Percentiles rank a stretch among this genome's conserved stretches.
These are phyloP conservation scores for Stephanodiscus minutulus DNA, from an alignment of 108 stramenopile species.

Conservation along the genomic window DNA sequence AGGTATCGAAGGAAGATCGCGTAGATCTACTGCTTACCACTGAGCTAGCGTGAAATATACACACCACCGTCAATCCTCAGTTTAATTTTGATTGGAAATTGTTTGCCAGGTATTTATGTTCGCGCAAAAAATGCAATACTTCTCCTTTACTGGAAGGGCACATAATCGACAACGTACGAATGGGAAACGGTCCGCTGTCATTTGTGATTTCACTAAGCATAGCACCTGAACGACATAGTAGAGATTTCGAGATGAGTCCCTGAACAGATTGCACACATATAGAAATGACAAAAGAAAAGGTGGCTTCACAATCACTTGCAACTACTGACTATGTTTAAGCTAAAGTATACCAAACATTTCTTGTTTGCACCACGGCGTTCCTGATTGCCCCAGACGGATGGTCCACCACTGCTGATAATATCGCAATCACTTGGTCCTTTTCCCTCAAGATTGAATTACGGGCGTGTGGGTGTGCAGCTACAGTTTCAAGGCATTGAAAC, in stretches of 20 bases:
- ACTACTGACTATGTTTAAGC: conserved; percentile 3
- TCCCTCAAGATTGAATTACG: conserved; percentile 36
- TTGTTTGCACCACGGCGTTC: conserved; percentile 44
- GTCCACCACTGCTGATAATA: conserved; percentile 30
- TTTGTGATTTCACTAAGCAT: not conserved
- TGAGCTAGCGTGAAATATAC: not conserved
- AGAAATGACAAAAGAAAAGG: not conserved
- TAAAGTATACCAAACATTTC: conserved; percentile 44
- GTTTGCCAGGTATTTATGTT: no score
- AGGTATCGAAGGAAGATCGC: not conserved
- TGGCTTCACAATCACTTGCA: not conserved
- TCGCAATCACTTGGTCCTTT: conserved; percentile 40
- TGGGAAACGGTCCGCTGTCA: not conserved
- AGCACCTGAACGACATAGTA: not conserved
- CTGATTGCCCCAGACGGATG: conserved; percentile 40
- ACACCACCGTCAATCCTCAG: no score
- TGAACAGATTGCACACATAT: not conserved
- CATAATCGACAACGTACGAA: not conserved
- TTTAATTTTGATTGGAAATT: no score
- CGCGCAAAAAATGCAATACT: no score
- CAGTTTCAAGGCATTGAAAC: conserved; percentile 45
- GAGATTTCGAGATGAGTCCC: not conserved
- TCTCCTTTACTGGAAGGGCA: no score
- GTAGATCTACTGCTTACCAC: not conserved
- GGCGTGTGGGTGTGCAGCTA: conserved; percentile 23